Conservation (phyloP, 2,329 filamentous ascomycete genomes). For the Aspergillus brunneoviolaceus region DNA sequence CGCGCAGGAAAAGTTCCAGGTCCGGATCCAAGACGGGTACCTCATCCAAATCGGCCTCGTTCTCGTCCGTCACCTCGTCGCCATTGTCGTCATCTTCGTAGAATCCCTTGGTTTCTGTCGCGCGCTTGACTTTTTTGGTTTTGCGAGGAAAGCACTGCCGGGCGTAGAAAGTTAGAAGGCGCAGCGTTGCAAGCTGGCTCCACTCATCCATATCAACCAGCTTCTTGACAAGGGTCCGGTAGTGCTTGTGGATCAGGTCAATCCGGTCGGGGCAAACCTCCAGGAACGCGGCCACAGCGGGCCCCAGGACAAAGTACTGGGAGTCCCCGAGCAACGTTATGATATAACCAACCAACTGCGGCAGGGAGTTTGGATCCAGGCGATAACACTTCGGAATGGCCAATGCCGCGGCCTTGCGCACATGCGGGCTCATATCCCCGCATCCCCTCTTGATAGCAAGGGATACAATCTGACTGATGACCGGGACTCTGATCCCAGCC, state of each 20-base stretch:
- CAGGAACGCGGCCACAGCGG: constrained; percentile 83
- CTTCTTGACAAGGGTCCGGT: constrained; percentile 80
- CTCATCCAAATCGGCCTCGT: constrained; percentile 53
- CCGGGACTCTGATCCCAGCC: constrained; percentile 94
- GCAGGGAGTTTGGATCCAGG: constrained; percentile 79
- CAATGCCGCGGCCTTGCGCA: constrained; percentile 87
- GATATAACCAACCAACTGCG: constrained; percentile 81
- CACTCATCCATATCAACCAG: constrained; percentile 99
- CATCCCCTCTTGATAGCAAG: constrained; percentile 92
- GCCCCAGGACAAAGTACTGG: constrained; percentile 95
- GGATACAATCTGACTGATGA: constrained; percentile 96
- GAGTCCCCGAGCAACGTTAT: constrained; percentile 77
- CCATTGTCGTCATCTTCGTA: constrained; percentile 67
- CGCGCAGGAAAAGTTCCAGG: constrained; percentile 74
- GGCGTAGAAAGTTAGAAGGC: constrained; percentile 79
- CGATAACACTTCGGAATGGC: constrained; percentile 95
- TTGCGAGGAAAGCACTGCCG: constrained; percentile 80
- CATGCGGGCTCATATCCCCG: constrained; percentile 90
- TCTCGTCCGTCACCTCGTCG: constrained; percentile 38
- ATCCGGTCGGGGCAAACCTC: constrained; percentile 85
- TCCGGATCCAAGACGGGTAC: constrained; percentile 72
- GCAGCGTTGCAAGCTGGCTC: constrained; percentile 82
- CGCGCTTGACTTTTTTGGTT: constrained; percentile 56
- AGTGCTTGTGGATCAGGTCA: constrained; percentile 88
- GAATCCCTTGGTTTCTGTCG: constrained; percentile 65